Evolutionary conservation across 305 asterid genomes (phyloP), one percentile per base, ranked within the genome.

Genomic region (Rubia peregrina): DNA sequence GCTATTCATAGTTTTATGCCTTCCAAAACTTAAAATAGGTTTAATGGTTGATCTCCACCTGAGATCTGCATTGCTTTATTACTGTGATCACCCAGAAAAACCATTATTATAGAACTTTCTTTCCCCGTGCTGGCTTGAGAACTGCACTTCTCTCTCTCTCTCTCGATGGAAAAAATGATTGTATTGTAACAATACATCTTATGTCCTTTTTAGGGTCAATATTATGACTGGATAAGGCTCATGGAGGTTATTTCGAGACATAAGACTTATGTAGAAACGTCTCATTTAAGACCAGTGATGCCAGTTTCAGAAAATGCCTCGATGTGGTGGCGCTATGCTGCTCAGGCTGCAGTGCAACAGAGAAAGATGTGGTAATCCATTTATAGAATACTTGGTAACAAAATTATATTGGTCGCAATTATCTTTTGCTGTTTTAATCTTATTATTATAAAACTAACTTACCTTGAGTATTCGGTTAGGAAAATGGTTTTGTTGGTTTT

Each of bases 161-260:
- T 48, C 53, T 12, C 22, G 17, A 51, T 9, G 21, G 17, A 17
- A 30, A 51, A 17, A 17, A 1, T 51, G 57, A 51, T 51, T 51
- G 6, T 51, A 19, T 24, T 40, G 56, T 40, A 49, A 9, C 46
- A 7, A 21, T 70, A 57, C 21, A n/a, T 57, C 24, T 61, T 26
- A 51, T 17, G 49, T 65, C 57, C 56, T 53, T 80, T 77, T 67
- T 88, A 94, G 99, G 91, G 90, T 66, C 99, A 94, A 78, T 91
- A 94, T 87, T 96, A 94, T 83, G 99, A 94, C 70, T 94, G 99
- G 99, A 94, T 94, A 79, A 87, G 91, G 80, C 94, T 94, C 82
- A 74, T 91, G 96, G 99, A 94, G 88, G 92, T 84, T 79, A 86
- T 94, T 83, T 86, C 99, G 65, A 86, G 91, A 60, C 87, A 91